Base-by-base conservation (phyloP, 2,329 filamentous ascomycete genomes). In the Aspergillus bombycis region DNA sequence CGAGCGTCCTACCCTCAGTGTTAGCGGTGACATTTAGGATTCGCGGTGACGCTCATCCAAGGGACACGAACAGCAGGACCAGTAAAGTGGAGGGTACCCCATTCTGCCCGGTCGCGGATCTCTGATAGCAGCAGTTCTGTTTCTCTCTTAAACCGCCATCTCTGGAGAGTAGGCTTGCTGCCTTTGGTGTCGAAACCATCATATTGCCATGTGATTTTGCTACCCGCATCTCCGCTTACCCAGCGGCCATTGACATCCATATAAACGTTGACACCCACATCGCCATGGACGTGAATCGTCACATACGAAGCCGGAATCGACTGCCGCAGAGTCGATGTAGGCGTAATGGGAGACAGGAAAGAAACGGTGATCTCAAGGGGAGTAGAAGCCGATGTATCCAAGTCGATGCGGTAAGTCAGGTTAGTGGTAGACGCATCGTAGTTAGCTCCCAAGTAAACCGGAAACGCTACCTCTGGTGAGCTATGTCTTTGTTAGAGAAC, bases 241-340 rank as follows among this genome's bases (percentile, higher is more conserved):
- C 92, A 96, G 73, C 93, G 88, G 9, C 89, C 89, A 70, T 91
- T 91, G 60, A 91, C 68, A 72, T 92, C 89, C 63, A 89, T 78
- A 70, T 91, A 91, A 16, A 80, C 66, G 71, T 88, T 85, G 14
- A 91, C 79, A 65, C 89, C 82, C 57, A 89, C 86, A 66, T 82
- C 82, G 6, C 91, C 92, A 64, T 88, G 84, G 14, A 91, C 90
- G 71, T 88, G 79, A 46, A 94, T 83, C 7, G 87, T 90, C 65
- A 96, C 73, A 74, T 96, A 96, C 30, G 89, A 89, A 12, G 92
- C 92, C n/a, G 93, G 93, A 36, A 95, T 86, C 19, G 91, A 89
- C 80, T 94, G 91, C 67, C 91, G 86, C 70, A 94, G 81, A 53
- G 91, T 94, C 61, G 91, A 94, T 1, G 90, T 91, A 1, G 91